phyloP scores from a whole-genome alignment of 495 filamentous ascomycete genomes.

The Daldinia caldariorum region DNA sequence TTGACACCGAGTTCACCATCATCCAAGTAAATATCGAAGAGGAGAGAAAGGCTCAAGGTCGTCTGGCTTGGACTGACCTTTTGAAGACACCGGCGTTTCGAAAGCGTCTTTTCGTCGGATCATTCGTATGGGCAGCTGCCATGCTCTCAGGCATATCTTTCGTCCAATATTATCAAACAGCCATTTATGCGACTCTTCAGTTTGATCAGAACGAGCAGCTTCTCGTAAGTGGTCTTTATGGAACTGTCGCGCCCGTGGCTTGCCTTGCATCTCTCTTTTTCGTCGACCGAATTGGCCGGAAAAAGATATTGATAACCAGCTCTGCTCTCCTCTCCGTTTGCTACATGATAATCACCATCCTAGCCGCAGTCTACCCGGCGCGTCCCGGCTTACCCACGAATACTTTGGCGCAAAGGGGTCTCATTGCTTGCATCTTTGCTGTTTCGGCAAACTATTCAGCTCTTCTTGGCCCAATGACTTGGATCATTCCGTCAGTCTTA shows the following conservation, averaged over 20 bases:
- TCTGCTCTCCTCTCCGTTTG: conserved; percentile 54
- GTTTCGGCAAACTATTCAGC: conserved; percentile 67
- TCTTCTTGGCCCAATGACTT: conserved; percentile 63
- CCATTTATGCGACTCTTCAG: conserved; percentile 60
- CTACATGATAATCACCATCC: conserved; percentile 62
- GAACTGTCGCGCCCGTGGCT: conserved; percentile 61
- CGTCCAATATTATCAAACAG: conserved; percentile 62
- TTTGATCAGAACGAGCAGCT: conserved; percentile 58
- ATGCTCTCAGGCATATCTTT: conserved; percentile 64
- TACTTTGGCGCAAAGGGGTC: conserved; percentile 57
- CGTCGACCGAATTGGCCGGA: conserved; percentile 63
- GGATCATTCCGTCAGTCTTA: conserved; percentile 57
- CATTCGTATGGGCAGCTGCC: conserved; percentile 63
- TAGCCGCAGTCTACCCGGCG: conserved; percentile 60
- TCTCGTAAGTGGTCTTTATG: conserved; percentile 63
- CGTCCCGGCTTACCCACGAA: conserved; percentile 48
- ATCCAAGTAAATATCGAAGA: conserved; percentile 58
- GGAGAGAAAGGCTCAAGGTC: conserved; percentile 49
- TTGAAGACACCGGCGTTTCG: conserved; percentile 58
- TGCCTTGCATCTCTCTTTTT: conserved; percentile 62
- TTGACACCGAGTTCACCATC: conserved; percentile 57
- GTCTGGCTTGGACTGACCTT: conserved; percentile 57
- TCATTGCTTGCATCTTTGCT: conserved; percentile 67
- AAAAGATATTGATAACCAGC: conserved; percentile 63
- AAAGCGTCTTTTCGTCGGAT: conserved; percentile 61